phyloP scores from a whole-genome alignment of 2,329 filamentous ascomycete genomes.

The Calonectria fujianensis region DNA sequence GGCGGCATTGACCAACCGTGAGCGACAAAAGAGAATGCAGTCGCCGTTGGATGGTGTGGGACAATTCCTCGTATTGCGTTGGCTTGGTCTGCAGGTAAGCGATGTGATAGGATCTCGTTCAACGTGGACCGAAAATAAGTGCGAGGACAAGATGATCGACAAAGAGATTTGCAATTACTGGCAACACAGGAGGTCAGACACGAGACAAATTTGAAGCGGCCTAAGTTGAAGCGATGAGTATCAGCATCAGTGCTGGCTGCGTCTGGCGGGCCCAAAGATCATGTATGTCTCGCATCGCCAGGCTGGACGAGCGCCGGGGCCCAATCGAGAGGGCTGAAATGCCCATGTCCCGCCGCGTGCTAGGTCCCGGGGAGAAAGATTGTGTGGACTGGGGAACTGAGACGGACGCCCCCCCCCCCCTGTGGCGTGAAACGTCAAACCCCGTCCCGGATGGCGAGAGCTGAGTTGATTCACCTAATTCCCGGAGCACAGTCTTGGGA shows the following conservation, averaged over 20 bases:
- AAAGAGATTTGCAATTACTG: background rate
- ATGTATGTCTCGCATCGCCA: slow-evolving; percentile 49
- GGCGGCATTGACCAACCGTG: slow-evolving; percentile 39
- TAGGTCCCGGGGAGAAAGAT: slow-evolving; percentile 40
- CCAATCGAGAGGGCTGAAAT: slow-evolving; percentile 42
- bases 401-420: slow-evolving; percentile 27
- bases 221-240: slow-evolving; percentile 27
- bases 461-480: slow-evolving; percentile 27
- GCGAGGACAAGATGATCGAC: slow-evolving; percentile 10
- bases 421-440: slow-evolving; percentile 35
- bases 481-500: slow-evolving; percentile 1
- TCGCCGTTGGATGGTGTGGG: slow-evolving; percentile 30
- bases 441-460: slow-evolving; percentile 18
- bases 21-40: slow-evolving; percentile 32
- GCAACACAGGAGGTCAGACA: slow-evolving; percentile 11
- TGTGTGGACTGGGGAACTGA: slow-evolving; percentile 39
- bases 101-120: slow-evolving; percentile 25
- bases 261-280: slow-evolving; percentile 13
- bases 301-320: slow-evolving; percentile 34
- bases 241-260: slow-evolving; percentile 29
- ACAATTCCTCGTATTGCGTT: slow-evolving; percentile 44
- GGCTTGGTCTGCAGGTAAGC: slow-evolving; percentile 29
- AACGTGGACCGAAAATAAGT: background rate
- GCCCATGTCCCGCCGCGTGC: slow-evolving; percentile 41
- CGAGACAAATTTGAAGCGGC: slow-evolving; percentile 31